Evolutionary conservation across 345 rosid genomes (phyloP).

Genomic region (Gossypium australe): DNA sequence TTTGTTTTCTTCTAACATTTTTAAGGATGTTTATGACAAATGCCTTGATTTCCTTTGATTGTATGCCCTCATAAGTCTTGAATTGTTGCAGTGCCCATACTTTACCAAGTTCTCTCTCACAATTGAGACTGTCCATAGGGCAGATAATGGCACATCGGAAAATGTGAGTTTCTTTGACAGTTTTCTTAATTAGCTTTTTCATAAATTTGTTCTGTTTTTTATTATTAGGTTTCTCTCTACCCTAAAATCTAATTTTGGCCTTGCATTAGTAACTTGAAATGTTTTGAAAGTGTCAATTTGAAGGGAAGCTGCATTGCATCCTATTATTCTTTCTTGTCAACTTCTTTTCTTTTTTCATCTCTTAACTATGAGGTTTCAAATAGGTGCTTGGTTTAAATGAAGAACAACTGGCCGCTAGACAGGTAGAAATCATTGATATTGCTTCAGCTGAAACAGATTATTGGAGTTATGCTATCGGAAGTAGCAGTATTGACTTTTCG

Average conservation of each 20-base stretch:
- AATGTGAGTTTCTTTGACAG: constrained; percentile 40
- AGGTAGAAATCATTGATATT: constrained; percentile 56
- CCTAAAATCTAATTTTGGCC: neutral
- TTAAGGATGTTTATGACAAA: neutral
- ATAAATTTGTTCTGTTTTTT: neutral
- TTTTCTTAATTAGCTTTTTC: neutral
- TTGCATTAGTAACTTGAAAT: neutral
- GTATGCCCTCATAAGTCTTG: constrained; percentile 12
- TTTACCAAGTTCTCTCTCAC: constrained; percentile 58
- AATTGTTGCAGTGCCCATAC: constrained; percentile 57
- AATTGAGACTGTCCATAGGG: constrained; percentile 53
- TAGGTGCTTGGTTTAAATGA: constrained; percentile 51
- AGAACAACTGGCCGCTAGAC: constrained; percentile 46
- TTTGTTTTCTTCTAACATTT: neutral
- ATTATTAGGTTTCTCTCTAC: neutral
- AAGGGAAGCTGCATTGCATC: neutral
- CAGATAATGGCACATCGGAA: constrained; percentile 54
- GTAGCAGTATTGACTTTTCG: constrained; percentile 34
- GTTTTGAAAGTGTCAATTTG: neutral
- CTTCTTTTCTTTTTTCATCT: constrained; percentile 7
- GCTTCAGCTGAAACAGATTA: constrained; percentile 55
- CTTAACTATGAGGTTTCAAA: constrained; percentile 14
- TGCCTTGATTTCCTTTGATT: neutral
- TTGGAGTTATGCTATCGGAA: constrained; percentile 59
- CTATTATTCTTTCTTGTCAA: neutral